A percentile compares a stretch with the other conserved stretches of the same genome.
phyloP scores from a whole-genome alignment of 371 early-diverging fungal species.

The Phascolomyces articulosus region DNA sequence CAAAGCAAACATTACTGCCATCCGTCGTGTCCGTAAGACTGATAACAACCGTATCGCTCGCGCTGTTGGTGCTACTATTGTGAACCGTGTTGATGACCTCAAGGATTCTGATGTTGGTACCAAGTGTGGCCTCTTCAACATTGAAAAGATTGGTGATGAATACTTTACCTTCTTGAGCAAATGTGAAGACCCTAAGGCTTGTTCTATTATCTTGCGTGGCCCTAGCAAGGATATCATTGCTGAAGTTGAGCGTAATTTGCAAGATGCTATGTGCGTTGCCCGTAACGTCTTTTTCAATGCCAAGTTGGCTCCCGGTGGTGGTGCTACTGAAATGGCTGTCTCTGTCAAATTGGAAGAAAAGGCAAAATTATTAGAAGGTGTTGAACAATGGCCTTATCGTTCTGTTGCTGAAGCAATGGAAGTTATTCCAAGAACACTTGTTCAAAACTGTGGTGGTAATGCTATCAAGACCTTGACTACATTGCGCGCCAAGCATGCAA shows the following conservation, averaged over 20 bases:
- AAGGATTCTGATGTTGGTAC: slow-evolving; percentile 96
- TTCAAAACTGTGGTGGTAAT: slow-evolving; percentile 99
- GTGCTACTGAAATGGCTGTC: slow-evolving; percentile 99
- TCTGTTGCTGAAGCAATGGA: slow-evolving; percentile 96
- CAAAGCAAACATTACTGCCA: slow-evolving; percentile 98
- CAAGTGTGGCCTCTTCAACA: slow-evolving; percentile 93
- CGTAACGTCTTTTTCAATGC: slow-evolving; percentile 98
- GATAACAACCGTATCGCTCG: slow-evolving; percentile 99
- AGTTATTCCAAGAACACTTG: slow-evolving; percentile 97
- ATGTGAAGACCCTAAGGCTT: slow-evolving; percentile 98
- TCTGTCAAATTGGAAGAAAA: slow-evolving; percentile 87
- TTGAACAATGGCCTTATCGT: slow-evolving; percentile 96
- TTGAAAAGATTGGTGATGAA: slow-evolving; percentile 99
- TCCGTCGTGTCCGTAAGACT: slow-evolving; percentile 98
- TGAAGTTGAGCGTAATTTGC: slow-evolving; percentile 99
- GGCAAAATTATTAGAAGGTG: slow-evolving; percentile 89
- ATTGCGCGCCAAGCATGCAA: slow-evolving; percentile 95
- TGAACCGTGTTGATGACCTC: slow-evolving; percentile 97
- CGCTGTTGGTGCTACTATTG: slow-evolving; percentile 98
- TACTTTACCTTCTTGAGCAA: slow-evolving; percentile 95
- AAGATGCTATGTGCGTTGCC: slow-evolving; percentile 99
- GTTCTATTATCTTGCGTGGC: slow-evolving; percentile 98
- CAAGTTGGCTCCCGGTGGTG: slow-evolving; percentile 96
- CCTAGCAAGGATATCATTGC: slow-evolving; percentile 98
- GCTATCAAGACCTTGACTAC: slow-evolving; percentile 94